Evolutionary conservation across 345 rosid genomes (phyloP).

Genomic region (Boechera stricta): DNA sequence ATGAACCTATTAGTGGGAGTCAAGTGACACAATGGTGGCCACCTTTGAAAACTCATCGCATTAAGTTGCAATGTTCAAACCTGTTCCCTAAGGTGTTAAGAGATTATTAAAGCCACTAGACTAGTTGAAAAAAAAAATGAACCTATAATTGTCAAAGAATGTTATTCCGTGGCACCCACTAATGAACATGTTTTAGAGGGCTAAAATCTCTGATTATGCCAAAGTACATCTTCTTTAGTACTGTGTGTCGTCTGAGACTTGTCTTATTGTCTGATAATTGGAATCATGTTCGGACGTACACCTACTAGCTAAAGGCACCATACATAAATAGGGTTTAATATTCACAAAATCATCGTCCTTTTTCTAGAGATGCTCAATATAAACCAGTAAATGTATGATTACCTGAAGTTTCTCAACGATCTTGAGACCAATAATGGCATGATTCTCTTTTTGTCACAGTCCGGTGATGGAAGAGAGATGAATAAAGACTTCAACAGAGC

Average conservation of each 20-base stretch:
- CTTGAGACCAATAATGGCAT: conserved; percentile 41
- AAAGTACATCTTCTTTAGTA: conserved; percentile 41
- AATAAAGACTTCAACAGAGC: background rate
- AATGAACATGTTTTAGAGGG: conserved; percentile 13
- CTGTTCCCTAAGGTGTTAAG: too few species aligned
- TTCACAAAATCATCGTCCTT: conserved; percentile 33
- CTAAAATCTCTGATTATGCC: conserved; percentile 31
- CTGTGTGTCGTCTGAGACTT: conserved; percentile 30
- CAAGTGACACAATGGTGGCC: too few species aligned
- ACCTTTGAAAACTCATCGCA: too few species aligned
- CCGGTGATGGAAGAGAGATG: conserved; percentile 7
- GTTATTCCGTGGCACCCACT: conserved; percentile 39
- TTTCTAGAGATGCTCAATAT: conserved; percentile 41
- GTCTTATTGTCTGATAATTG: conserved; percentile 30
- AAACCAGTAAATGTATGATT: conserved; percentile 37
- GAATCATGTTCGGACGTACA: conserved; percentile 48
- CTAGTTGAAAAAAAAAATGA: background rate
- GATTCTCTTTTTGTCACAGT: conserved; percentile 32
- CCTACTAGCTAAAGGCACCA: conserved; percentile 36
- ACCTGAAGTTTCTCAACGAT: conserved; percentile 30
- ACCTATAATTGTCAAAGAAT: conserved; percentile 32
- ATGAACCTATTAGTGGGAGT: background rate
- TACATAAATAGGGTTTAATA: conserved; percentile 22
- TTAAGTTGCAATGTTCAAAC: too few species aligned
- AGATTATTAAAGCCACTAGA: too few species aligned